Conservation (phyloP, 2,329 filamentous ascomycete genomes). For the Domatiomyces catenatus region DNA sequence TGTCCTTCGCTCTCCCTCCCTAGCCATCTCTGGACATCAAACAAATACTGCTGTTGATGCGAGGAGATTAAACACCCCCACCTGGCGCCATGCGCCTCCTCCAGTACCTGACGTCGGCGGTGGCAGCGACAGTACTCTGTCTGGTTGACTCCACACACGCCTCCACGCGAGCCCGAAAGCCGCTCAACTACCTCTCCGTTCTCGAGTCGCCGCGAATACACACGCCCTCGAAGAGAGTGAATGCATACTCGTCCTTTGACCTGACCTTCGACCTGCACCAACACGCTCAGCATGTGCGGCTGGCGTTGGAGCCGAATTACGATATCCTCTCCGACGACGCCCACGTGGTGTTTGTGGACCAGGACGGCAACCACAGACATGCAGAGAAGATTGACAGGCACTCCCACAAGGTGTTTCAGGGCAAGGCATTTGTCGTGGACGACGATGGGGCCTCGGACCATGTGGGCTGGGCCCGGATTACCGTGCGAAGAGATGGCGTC, state of each 20-base stretch:
- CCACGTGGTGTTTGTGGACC: conserved; percentile 53
- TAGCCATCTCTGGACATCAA: no score
- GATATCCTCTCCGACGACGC: conserved; percentile 70
- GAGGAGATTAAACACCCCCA: background rate
- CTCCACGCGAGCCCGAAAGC: conserved; percentile 59
- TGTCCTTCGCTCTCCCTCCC: no score
- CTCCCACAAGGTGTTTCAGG: conserved; percentile 72
- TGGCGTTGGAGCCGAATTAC: conserved; percentile 77
- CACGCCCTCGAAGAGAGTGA: conserved; percentile 61
- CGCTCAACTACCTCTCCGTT: conserved; percentile 56
- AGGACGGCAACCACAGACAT: conserved; percentile 52
- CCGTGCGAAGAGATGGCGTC: conserved; percentile 59
- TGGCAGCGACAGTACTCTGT: conserved; percentile 6
- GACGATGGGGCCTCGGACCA: conserved; percentile 55
- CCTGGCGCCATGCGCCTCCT: conserved; percentile 16
- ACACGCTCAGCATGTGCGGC: conserved; percentile 53
- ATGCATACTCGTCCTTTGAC: conserved; percentile 71
- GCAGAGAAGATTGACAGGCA: conserved; percentile 56
- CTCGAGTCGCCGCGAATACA: conserved; percentile 63
- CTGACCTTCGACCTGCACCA: conserved; percentile 62
- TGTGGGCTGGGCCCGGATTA: conserved; percentile 75
- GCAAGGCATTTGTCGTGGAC: conserved; percentile 55
- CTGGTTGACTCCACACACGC: conserved; percentile 25
- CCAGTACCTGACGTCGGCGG: conserved; percentile 5
- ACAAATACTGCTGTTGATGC: background rate